Conservation (phyloP, 176 grass and related monocot species). For the Canna indica region DNA sequence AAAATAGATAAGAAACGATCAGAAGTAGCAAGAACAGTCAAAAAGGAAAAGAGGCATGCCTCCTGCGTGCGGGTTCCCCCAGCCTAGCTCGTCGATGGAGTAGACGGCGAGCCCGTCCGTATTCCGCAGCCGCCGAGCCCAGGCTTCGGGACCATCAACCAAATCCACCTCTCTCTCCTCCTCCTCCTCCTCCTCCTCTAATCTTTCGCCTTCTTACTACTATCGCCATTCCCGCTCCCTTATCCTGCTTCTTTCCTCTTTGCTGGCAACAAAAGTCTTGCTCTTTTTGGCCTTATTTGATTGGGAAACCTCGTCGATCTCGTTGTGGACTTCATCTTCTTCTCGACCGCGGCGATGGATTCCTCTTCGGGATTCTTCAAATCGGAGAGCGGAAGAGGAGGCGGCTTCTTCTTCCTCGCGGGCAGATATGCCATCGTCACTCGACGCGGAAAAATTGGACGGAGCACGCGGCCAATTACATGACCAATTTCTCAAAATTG, state of each 20-base stretch:
- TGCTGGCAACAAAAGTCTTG: background rate
- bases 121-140: background rate
- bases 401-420: background rate
- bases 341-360: background rate
- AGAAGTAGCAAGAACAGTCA: slow-evolving; percentile 24
- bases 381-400: background rate
- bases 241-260: background rate
- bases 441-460: background rate
- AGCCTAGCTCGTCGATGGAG: slow-evolving; percentile 2
- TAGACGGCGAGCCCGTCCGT: slow-evolving; percentile 1
- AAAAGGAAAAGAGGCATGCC: slow-evolving; percentile 13
- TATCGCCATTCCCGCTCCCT: background rate
- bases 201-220: background rate
- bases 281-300: slow-evolving; percentile 8
- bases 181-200: slow-evolving; percentile 5
- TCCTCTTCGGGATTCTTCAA: background rate
- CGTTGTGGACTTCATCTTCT: slow-evolving; percentile 6
- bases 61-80: slow-evolving; percentile 1
- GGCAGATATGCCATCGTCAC: background rate
- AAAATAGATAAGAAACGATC: too few species aligned
- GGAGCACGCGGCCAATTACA: background rate
- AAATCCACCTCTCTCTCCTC: background rate
- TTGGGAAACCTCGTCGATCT: slow-evolving; percentile 22
- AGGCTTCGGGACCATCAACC: background rate
- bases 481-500: too few species aligned